A percentile compares a stretch with the other conserved stretches of the same genome.
These are phyloP conservation scores for Blastobotrys indianensis DNA, from an alignment of 1,139 yeast genomes.

Conservation along the genomic window DNA sequence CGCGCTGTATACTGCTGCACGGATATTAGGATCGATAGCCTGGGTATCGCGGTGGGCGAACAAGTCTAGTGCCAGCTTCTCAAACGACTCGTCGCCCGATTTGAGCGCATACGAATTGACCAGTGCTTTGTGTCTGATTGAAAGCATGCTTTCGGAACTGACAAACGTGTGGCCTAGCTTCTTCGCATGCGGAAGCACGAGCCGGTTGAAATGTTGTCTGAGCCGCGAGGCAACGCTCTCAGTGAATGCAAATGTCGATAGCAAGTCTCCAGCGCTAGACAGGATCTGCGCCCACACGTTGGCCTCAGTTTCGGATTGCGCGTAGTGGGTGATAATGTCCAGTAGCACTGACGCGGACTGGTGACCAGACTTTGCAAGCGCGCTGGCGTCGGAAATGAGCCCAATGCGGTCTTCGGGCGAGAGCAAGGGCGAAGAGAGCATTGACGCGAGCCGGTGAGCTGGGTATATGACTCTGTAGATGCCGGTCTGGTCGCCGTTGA, in stretches of 20 bases:
- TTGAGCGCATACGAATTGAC: no score
- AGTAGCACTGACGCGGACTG: constrained; percentile 47
- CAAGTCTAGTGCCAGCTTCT: constrained; percentile 41
- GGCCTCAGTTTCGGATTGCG: constrained; percentile 42
- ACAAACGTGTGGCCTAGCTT: constrained; percentile 39
- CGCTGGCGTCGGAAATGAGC: constrained; percentile 52
- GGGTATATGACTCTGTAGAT: constrained; percentile 73
- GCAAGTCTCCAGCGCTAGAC: constrained; percentile 45
- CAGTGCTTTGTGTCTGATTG: no score
- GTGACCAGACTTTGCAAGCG: constrained; percentile 57
- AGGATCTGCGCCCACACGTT: constrained; percentile 62
- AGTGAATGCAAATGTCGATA: constrained; percentile 43
- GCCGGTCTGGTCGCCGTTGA: constrained; percentile 79
- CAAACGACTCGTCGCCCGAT: constrained; percentile 42
- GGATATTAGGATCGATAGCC: constrained; percentile 49
- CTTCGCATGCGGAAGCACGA: constrained; percentile 24
- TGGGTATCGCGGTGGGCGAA: constrained; percentile 36
- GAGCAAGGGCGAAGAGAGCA: constrained; percentile 42
- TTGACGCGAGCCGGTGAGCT: constrained; percentile 44
- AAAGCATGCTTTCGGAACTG: constrained; percentile 37
- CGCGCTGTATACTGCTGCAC: constrained; percentile 49
- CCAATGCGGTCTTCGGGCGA: constrained; percentile 60
- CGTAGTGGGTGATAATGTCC: constrained; percentile 40
- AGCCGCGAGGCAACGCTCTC: constrained; percentile 42
- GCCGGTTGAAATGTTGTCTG: constrained; percentile 40